Percentiles rank a stretch among this genome's conserved stretches.
Evolutionary conservation across 345 rosid species (phyloP).

Genomic region (Microcos paniculata): DNA sequence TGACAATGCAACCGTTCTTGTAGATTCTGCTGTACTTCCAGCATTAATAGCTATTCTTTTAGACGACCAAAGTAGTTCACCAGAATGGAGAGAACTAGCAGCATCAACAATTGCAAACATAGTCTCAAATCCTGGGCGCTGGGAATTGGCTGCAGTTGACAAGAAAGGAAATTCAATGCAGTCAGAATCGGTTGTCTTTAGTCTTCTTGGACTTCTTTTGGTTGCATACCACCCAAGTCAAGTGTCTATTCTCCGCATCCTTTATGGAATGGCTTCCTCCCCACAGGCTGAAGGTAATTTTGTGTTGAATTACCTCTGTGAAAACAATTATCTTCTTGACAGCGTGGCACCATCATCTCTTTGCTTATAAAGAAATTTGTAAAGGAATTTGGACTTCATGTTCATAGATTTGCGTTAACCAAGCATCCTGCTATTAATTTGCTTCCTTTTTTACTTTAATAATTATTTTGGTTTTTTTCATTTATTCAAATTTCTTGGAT

Average conservation of each 20-base stretch:
- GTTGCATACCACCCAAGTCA: slow-evolving; percentile 31
- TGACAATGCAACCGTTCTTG: slow-evolving; percentile 41
- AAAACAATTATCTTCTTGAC: not conserved
- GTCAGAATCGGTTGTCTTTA: slow-evolving; percentile 28
- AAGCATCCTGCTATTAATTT: not conserved
- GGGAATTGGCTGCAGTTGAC: slow-evolving; percentile 45
- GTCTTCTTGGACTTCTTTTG: slow-evolving; percentile 33
- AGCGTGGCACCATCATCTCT: not conserved
- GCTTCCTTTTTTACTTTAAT: no score
- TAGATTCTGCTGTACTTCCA: slow-evolving; percentile 38
- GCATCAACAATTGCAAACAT: slow-evolving; percentile 38
- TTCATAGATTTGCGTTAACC: not conserved
- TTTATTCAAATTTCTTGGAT: slow-evolving; percentile 13
- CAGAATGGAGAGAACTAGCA: slow-evolving; percentile 32
- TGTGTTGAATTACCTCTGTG: not conserved
- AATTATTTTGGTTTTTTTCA: not conserved
- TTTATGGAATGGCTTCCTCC: slow-evolving; percentile 41
- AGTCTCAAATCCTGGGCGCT: slow-evolving; percentile 44
- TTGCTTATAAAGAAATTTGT: not conserved
- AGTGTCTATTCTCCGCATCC: slow-evolving; percentile 29
- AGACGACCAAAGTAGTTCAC: slow-evolving; percentile 16
- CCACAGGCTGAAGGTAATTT: slow-evolving; percentile 45
- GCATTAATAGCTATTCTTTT: slow-evolving; percentile 37
- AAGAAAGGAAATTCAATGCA: slow-evolving; percentile 39
- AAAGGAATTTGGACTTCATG: not conserved